A percentile compares a stretch with the other conserved stretches of the same genome.
phyloP scores from a whole-genome alignment of 495 filamentous ascomycete species.

The Durotheca rogersii region DNA sequence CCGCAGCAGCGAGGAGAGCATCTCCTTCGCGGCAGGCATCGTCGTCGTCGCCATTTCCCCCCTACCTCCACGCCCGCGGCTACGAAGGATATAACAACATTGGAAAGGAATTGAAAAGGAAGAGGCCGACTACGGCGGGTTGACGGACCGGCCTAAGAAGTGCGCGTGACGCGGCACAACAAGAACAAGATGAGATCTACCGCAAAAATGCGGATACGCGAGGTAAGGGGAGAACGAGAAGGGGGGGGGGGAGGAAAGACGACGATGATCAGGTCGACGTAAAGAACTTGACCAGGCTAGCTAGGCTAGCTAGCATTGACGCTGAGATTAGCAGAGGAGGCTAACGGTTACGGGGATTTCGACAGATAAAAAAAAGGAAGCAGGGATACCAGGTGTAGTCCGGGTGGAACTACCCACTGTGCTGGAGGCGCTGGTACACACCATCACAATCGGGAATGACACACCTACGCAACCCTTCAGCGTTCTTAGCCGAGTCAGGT shows the following conservation, averaged over 20 bases:
- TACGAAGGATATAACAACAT: constrained; percentile 30
- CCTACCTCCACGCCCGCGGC: constrained; percentile 21
- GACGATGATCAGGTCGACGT: constrained; percentile 8
- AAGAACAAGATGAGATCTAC: constrained; percentile 9
- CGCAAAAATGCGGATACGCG: constrained; percentile 18
- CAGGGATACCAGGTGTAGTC: constrained; percentile 22
- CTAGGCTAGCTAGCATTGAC: constrained; percentile 22
- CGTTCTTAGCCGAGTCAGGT: constrained; percentile 5
- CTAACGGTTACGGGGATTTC: constrained; percentile 1
- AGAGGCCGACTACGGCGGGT: constrained; percentile 6
- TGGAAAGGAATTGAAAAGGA: not conserved
- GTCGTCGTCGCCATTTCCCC: constrained; percentile 22
- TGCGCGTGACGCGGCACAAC: constrained; percentile 15
- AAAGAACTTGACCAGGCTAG: too few species aligned
- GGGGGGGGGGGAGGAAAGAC: constrained; percentile 3
- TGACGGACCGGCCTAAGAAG: constrained; percentile 5
- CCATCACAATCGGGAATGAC: constrained; percentile 27
- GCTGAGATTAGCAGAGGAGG: too few species aligned
- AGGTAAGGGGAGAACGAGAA: constrained; percentile 5
- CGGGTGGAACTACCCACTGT: constrained; percentile 23
- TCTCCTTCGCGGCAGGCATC: constrained; percentile 35
- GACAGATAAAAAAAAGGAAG: not conserved
- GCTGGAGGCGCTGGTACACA: constrained; percentile 20
- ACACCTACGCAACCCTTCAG: constrained; percentile 9
- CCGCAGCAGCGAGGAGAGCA: constrained; percentile 48